Evolutionary conservation across 805 yeast genomes (phyloP), one percentile per base, ranked within the genome.

Genomic region (Starmerella ratchasimensis): DNA sequence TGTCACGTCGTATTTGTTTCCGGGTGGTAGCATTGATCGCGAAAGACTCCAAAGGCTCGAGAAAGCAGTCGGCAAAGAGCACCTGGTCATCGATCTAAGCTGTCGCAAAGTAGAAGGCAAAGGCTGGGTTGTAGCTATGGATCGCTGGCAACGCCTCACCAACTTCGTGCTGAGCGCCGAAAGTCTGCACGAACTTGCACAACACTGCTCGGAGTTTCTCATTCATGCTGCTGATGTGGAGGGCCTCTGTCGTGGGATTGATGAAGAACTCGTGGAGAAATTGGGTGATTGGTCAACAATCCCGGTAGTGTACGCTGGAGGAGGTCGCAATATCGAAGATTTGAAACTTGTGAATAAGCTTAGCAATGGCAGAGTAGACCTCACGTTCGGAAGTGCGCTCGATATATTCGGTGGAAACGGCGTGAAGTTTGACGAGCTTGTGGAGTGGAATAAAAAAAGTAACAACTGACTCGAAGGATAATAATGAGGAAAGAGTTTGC

Each of bases 221-320:
- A 77, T 90, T 14, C 99, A 90, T 61, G 98, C 98, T 3, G 99
- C 98, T 0, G 98, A 90, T 58, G 97, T 90, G 3, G 99, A 90
- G 59, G 99, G 99, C 0, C 65, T 90, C 14, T 90, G 98, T 56
- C 69, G 73, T 29, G 99, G 99, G 1, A 80, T 90, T 24, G 99
- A 90, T 53, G 75, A 76, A 53, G 70, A 74, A 14, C 63, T 90
- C 30, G 96, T 90, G 4, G 40, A 42, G 20, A 68, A 68, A 39
- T 62, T 90, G 28, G 83, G 83, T 17, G 72, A 76, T 47, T 90
- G 97, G 97, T 58, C 65, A 14, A 71, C 68, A 20, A 65, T 80
- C 2, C 84, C 80, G 24, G 73, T 82, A 4, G 94, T 88, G 2
- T 90, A 90, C 57, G 99, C 98, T 22, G 99, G 99, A 11, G 99